phyloP scores from a whole-genome alignment of 345 rosid species.

The Adansonia digitata region DNA sequence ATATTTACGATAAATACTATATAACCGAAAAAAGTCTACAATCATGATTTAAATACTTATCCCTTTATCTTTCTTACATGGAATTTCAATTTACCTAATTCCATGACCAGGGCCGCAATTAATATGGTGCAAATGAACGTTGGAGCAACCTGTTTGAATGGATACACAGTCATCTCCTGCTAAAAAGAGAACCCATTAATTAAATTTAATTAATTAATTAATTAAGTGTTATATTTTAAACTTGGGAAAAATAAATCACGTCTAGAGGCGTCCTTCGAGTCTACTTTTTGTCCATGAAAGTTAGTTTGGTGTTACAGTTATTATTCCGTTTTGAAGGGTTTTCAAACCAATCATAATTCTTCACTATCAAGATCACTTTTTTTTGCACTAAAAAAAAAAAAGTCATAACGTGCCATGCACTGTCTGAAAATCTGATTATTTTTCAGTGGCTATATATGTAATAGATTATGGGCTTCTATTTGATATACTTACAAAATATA shows the following conservation, averaged over 20 bases:
- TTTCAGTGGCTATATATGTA: neutral
- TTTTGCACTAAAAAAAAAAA: too few relatives aligned
- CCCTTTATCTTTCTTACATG: too few relatives aligned
- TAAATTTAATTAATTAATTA: too few relatives aligned
- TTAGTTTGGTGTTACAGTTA: slow-evolving; percentile 46
- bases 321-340: slow-evolving; percentile 22
- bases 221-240: neutral
- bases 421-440: slow-evolving; percentile 1
- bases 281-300: slow-evolving; percentile 36
- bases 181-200: neutral
- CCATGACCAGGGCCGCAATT: slow-evolving; percentile 97
- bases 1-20: too few relatives aligned
- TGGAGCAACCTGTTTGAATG: slow-evolving; percentile 81
- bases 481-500: too few relatives aligned
- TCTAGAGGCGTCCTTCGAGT: neutral
- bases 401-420: slow-evolving; percentile 50
- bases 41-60: too few relatives aligned
- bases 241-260: neutral
- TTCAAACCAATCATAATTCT: slow-evolving; percentile 16
- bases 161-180: slow-evolving; percentile 93
- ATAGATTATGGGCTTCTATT: too few relatives aligned
- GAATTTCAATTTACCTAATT: slow-evolving; percentile 46
- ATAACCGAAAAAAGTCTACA: too few relatives aligned
- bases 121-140: slow-evolving; percentile 65
- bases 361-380: slow-evolving; percentile 13